phyloP scores from a whole-genome alignment of 108 stramenopile genomes.

The Seminavis robusta region DNA sequence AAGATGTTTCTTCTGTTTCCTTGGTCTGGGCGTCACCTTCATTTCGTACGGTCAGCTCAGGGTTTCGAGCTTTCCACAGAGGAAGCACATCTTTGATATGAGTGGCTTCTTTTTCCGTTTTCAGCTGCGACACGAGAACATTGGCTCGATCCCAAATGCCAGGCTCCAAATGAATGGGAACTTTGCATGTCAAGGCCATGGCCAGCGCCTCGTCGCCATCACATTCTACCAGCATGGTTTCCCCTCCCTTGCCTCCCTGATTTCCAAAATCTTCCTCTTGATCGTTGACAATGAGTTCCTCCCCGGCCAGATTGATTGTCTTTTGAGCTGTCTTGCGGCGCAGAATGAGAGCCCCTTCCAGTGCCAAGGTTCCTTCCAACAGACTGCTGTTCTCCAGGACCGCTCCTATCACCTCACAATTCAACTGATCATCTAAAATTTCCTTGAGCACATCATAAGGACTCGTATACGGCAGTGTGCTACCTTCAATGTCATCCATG shows the following conservation, averaged over 20 bases:
- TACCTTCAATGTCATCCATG: slow-evolving; percentile 26
- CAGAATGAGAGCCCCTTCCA: slow-evolving; percentile 79
- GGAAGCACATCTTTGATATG: slow-evolving; percentile 25
- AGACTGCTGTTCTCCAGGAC: slow-evolving; percentile 81
- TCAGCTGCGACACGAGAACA: slow-evolving; percentile 6
- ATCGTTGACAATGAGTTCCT: slow-evolving; percentile 41
- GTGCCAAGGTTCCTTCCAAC: slow-evolving; percentile 55
- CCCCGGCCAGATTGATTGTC: slow-evolving; percentile 45
- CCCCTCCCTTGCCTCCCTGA: slow-evolving; percentile 42
- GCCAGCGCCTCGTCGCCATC: slow-evolving; percentile 86
- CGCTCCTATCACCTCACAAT: slow-evolving; percentile 69
- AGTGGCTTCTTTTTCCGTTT: neutral
- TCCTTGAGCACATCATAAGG: slow-evolving; percentile 72
- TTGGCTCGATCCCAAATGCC: slow-evolving; percentile 50
- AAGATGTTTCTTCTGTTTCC: slow-evolving; percentile 21
- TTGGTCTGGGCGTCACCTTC: slow-evolving; percentile 52
- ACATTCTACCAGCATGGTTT: slow-evolving; percentile 81
- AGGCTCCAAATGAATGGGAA: slow-evolving; percentile 52
- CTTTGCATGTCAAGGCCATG: slow-evolving; percentile 57
- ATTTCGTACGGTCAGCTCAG: slow-evolving; percentile 29
- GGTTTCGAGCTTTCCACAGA: slow-evolving; percentile 30
- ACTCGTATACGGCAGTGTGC: slow-evolving; percentile 39
- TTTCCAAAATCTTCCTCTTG: slow-evolving; percentile 70
- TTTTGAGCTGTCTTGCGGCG: slow-evolving; percentile 47
- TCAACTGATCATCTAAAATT: slow-evolving; percentile 67